A percentile compares a stretch with the other conserved stretches of the same genome.
Evolutionary conservation across 257 asterid genomes (phyloP).

Genomic region (Fraxinus americana): DNA sequence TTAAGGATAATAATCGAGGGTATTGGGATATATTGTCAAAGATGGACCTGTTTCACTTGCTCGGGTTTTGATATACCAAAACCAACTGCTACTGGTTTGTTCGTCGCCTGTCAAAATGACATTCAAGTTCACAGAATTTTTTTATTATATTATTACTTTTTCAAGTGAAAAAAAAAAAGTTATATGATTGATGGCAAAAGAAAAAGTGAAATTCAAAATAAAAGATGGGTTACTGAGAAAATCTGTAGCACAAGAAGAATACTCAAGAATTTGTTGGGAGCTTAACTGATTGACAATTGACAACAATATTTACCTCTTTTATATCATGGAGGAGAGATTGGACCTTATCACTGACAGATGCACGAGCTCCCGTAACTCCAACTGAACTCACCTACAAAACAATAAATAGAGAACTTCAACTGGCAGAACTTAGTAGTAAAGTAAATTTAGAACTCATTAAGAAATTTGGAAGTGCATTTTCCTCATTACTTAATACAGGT

Average conservation of each 20-base stretch:
- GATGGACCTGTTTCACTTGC: slow-evolving; percentile 73
- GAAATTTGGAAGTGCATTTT: background rate
- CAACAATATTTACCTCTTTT: slow-evolving; percentile 60
- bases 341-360: slow-evolving; percentile 67
- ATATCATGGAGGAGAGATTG: slow-evolving; percentile 68
- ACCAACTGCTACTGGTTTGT: slow-evolving; percentile 87
- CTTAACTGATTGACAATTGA: background rate
- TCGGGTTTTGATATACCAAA: slow-evolving; percentile 90
- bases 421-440: background rate
- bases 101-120: slow-evolving; percentile 53
- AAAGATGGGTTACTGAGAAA: background rate
- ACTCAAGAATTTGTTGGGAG: background rate
- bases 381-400: slow-evolving; percentile 68
- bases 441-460: background rate
- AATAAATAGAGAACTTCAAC: background rate
- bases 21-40: background rate
- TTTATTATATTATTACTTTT: background rate
- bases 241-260: background rate
- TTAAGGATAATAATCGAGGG: background rate
- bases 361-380: slow-evolving; percentile 93
- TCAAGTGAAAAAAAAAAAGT: background rate
- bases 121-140: background rate
- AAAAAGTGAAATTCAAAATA: background rate
- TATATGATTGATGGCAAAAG: background rate
- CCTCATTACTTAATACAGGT: background rate